Conservation (phyloP, 805 yeast species). For the Ogataea nakhonphanomensis region DNA sequence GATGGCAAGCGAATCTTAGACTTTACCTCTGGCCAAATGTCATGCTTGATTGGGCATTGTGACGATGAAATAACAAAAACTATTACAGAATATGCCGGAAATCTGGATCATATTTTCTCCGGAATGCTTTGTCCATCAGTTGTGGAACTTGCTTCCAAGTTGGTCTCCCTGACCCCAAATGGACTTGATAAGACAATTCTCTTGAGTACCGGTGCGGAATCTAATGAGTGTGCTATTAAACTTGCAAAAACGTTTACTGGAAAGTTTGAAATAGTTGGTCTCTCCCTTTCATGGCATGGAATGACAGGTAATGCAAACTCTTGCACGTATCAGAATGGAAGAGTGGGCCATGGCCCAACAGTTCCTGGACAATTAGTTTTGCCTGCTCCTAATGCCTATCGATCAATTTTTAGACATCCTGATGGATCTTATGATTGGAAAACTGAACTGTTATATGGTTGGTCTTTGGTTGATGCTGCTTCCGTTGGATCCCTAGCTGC, state of each 20-base stretch:
- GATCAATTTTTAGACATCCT: constrained; percentile 26
- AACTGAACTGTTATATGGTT: constrained; percentile 28
- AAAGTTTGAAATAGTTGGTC: constrained; percentile 28
- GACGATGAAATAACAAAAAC: constrained; percentile 26
- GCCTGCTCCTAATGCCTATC: constrained; percentile 29
- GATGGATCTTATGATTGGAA: constrained; percentile 32
- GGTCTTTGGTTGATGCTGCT: constrained; percentile 26
- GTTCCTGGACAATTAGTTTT: constrained; percentile 27
- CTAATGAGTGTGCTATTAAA: constrained; percentile 35
- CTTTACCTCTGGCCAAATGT: constrained; percentile 30
- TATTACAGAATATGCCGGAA: constrained; percentile 22
- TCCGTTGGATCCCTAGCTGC: constrained; percentile 45
- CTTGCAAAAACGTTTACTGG: constrained; percentile 29
- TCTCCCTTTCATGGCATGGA: constrained; percentile 31
- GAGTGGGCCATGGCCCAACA: constrained; percentile 29
- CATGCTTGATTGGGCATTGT: constrained; percentile 29
- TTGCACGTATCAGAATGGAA: constrained; percentile 28
- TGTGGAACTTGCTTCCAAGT: constrained; percentile 28
- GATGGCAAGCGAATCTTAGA: constrained; percentile 25
- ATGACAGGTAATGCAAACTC: constrained; percentile 30
- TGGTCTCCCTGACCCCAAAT: constrained; percentile 22
- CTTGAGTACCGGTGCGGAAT: constrained; percentile 33
- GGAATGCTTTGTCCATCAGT: constrained; percentile 31
- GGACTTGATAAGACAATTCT: constrained; percentile 27
- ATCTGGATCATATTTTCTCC: constrained; percentile 25